Base-by-base conservation (phyloP, 352 stramenopile genomes). In the Globisporangium nunn region DNA sequence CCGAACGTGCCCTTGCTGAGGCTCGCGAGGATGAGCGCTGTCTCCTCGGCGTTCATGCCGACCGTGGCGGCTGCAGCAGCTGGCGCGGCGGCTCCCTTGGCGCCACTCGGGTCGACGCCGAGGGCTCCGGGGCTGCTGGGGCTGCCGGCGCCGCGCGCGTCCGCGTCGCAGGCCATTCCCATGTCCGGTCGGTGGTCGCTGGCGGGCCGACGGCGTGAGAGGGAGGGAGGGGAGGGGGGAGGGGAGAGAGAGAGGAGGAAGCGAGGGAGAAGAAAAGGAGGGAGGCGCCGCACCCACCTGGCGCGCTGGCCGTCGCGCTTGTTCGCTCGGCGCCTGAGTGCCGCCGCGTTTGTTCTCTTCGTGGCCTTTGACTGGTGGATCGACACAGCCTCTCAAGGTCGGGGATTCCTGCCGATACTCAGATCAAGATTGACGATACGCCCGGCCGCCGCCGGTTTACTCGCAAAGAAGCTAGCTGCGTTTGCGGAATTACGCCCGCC, bases 1-100 rank as follows among this genome's bases (percentile, higher is more conserved):
- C 57, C 56, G 31, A 72, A 77, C 43, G 74, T 78, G 15, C 71
- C 75, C 57, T 87, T 85, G 66, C 80, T 88, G 55, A 95, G 70
- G 64, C 78, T 88, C 54, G 85, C 88, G 55, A 95, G 78, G 50
- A 95, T 95, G 68, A 93, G 75, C 50, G 85, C 85, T 6, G 85
- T 93, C 70, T 93, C 85, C 52, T 95, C 82, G 14, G 85, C 82
- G 52, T 91, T 91, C 39, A 78, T 78, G 41, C 65, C 68, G 14
- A 67, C 35, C 12, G 55, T 18, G 6, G 53, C 14, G 17, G 28
- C n/a, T 12, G n/a, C 33, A 2, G 33, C 12, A 17, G 18, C 44
- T 17, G n/a, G 37, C 35, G 8, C 54, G 12, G 46, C 40, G 31
- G 18, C 18, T 39, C 31, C 17, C 11, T 33, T 29, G 12, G 17